A percentile compares a stretch with the other conserved stretches of the same genome.
Conservation (phyloP, 257 asterid genomes). For the Gentiana dahurica region DNA sequence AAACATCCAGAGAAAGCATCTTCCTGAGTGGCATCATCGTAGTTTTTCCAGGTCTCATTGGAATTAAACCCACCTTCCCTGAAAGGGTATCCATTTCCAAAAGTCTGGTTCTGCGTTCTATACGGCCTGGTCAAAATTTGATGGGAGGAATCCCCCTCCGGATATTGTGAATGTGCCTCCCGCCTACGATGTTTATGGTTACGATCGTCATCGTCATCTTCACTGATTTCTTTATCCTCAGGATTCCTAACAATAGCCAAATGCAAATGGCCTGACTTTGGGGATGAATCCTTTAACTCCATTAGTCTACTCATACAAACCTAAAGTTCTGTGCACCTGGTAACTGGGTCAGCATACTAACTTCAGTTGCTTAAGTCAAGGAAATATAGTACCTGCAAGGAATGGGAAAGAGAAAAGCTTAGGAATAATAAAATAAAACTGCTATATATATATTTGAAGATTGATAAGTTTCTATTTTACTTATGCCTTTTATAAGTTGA, state of each 20-base stretch:
- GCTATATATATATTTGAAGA: too few relatives aligned
- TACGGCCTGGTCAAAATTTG: constrained; percentile 50
- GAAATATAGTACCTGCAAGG: too few relatives aligned
- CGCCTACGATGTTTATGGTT: constrained; percentile 93
- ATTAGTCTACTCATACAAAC: constrained; percentile 13
- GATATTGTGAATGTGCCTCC: constrained; percentile 56
- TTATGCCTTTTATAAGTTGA: too few relatives aligned
- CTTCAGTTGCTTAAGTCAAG: too few relatives aligned
- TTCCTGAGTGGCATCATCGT: constrained; percentile 26
- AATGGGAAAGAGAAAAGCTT: too few relatives aligned
- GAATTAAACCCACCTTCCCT: constrained; percentile 58
- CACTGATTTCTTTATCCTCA: constrained; percentile 83
- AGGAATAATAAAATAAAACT: too few relatives aligned
- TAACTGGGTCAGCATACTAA: constrained; percentile 1
- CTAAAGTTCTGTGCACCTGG: constrained; percentile 7
- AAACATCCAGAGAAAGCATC: constrained; percentile 45
- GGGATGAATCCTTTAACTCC: constrained; percentile 72
- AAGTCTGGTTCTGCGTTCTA: constrained; percentile 62
- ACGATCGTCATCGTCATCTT: constrained; percentile 98
- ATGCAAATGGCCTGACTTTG: constrained; percentile 52
- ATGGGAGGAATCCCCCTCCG: constrained; percentile 57
- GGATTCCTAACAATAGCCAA: constrained; percentile 59
- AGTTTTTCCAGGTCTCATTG: constrained; percentile 40
- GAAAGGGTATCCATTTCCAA: constrained; percentile 59
- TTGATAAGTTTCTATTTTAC: too few relatives aligned